Conservation (phyloP, 108 stramenopile species). For the Chaetoceros muelleri region DNA sequence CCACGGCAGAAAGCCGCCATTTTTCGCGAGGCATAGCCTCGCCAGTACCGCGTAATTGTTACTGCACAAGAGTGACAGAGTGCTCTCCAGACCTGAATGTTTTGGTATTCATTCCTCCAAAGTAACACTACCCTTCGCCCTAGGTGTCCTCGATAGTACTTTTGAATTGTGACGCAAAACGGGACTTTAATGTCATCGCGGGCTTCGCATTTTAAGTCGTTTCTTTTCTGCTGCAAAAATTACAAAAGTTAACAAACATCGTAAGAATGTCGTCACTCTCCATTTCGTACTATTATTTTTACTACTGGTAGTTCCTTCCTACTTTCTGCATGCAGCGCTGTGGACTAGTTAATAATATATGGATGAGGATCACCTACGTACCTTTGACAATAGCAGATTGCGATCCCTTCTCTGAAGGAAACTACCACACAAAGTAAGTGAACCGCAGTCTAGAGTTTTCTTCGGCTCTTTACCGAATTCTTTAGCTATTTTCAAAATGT, state of each 20-base stretch:
- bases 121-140: conserved; percentile 13
- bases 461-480: too few relatives aligned
- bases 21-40: conserved; percentile 10
- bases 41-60: conserved; percentile 14
- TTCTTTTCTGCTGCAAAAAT: conserved; percentile 1
- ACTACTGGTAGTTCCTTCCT: not conserved
- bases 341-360: not conserved
- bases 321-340: not conserved
- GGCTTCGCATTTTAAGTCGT: not conserved
- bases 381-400: too few relatives aligned
- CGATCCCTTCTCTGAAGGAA: too few relatives aligned
- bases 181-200: not conserved
- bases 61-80: conserved; percentile 17
- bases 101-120: not conserved
- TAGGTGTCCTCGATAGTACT: conserved; percentile 16
- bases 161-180: conserved; percentile 13
- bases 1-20: not conserved
- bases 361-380: too few relatives aligned
- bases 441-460: too few relatives aligned
- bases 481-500: too few relatives aligned
- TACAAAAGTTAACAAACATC: too few relatives aligned
- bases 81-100: not conserved
- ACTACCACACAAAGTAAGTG: too few relatives aligned
- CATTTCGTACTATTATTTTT: conserved; percentile 7
- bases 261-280: too few relatives aligned